phyloP scores from a whole-genome alignment of 306 rosid species.

The Vigna hirtella region DNA sequence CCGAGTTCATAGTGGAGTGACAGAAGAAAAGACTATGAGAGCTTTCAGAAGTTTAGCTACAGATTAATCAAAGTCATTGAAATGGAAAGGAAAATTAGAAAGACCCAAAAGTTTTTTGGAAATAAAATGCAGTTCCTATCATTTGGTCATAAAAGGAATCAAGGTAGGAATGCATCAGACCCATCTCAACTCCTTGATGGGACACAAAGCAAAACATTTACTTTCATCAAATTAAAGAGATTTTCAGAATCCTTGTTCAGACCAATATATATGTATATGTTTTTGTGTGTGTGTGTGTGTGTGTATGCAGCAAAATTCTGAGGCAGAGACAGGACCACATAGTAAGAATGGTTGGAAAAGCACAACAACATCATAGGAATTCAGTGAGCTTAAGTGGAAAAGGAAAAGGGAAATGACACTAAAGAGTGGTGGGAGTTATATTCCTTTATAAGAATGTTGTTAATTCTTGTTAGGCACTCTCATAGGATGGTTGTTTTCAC shows the following conservation, averaged over 20 bases:
- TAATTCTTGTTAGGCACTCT: constrained; percentile 35
- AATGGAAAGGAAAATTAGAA: not conserved
- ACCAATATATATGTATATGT: not conserved
- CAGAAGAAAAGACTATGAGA: constrained; percentile 33
- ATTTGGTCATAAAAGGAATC: constrained; percentile 41
- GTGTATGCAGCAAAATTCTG: constrained; percentile 26
- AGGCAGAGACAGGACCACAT: constrained; percentile 53
- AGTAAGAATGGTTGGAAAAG: constrained; percentile 24
- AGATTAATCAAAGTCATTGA: constrained; percentile 30
- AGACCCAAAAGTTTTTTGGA: constrained; percentile 41
- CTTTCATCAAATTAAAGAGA: constrained; percentile 44
- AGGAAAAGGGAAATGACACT: constrained; percentile 43
- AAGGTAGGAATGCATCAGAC: constrained; percentile 48
- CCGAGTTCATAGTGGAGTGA: not conserved
- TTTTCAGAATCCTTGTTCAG: constrained; percentile 42
- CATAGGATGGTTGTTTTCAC: constrained; percentile 26
- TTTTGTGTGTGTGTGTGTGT: too few species aligned
- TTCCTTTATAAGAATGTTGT: constrained; percentile 44
- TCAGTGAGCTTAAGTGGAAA: constrained; percentile 33
- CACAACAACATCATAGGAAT: constrained; percentile 30
- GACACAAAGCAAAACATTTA: constrained; percentile 49
- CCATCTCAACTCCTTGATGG: constrained; percentile 48
- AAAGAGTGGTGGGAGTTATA: constrained; percentile 23
- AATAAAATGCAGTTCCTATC: constrained; percentile 48
- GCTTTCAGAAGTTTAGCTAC: constrained; percentile 27